phyloP scores from a whole-genome alignment of 192 early-diverging fungal genomes.

The Glomus cerebriforme region DNA sequence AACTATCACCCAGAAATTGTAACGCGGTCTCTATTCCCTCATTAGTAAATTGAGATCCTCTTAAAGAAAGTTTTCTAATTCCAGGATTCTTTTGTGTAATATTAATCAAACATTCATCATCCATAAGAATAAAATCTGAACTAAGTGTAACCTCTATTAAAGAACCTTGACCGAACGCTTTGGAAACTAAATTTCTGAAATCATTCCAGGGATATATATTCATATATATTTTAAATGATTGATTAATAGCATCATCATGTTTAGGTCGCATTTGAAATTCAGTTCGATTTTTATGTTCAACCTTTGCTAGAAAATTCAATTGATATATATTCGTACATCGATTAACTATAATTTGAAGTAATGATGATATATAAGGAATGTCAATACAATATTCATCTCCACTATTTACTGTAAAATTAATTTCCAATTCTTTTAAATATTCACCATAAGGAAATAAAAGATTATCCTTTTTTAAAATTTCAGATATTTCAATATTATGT shows the following conservation, averaged over 20 bases:
- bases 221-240: background rate
- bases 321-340: background rate
- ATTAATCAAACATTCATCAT: background rate
- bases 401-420: background rate
- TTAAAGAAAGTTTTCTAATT: background rate
- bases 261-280: background rate
- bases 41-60: background rate
- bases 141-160: background rate
- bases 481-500: background rate
- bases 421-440: constrained; percentile 8
- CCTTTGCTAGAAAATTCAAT: background rate
- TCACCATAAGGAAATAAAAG: background rate
- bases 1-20: background rate
- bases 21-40: background rate
- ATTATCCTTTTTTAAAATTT: background rate
- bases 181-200: background rate
- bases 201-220: background rate
- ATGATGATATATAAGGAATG: background rate
- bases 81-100: background rate
- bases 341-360: background rate
- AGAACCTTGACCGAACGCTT: background rate
- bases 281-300: background rate
- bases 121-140: constrained; percentile 2
- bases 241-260: background rate
- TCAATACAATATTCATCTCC: background rate